Evolutionary conservation across 345 rosid species (phyloP), one percentile per base, ranked within the genome.

Genomic region (Chamaenerion angustifolium): DNA sequence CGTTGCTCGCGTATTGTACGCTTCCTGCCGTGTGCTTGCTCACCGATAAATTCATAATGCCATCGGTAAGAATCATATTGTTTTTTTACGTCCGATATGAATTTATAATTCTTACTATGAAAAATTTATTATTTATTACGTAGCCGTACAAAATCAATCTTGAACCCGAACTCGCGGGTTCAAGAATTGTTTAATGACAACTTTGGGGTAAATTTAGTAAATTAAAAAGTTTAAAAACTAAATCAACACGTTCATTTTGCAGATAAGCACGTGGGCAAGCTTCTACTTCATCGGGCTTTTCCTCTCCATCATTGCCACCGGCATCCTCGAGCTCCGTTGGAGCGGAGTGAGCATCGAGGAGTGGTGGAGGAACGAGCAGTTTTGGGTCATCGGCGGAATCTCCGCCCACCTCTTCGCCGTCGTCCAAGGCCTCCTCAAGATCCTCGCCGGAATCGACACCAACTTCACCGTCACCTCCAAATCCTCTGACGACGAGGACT

Each of bases 291-390:
- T 92, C 8, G 77, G 81, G 11, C 58, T 92, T 63, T 92, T 92
- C 65, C 58, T 73, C 40, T 84, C 96, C 43, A 87, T 84, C 77
- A 79, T 87, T 16, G 66, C 82, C 1, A 87, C 93, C 31, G 89
- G 95, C 45, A 80, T 92, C 66, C 87, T 87, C 53, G 95, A 92
- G 74, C 53, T 88, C 54, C 76, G 93, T 56, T 87, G 96, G 96
- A 92, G 98, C 17, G 98, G 98, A 57, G 95, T 92, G 54, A 83
- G 96, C 81, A 87, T 92, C 3, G 96, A 87, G 61, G 95, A 92
- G 70, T 90, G 95, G 96, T 90, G 98, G 95, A 83, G 98, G 65
- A 90, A 90, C 16, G 93, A 86, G 71, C 98, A 92, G 62, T 92
- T 87, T 63, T 87, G 96, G 90, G 96, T 92, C 59, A 92, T 87